Evolutionary conservation across 352 stramenopile species (phyloP).

Genomic region (Phytophthora capsici): DNA sequence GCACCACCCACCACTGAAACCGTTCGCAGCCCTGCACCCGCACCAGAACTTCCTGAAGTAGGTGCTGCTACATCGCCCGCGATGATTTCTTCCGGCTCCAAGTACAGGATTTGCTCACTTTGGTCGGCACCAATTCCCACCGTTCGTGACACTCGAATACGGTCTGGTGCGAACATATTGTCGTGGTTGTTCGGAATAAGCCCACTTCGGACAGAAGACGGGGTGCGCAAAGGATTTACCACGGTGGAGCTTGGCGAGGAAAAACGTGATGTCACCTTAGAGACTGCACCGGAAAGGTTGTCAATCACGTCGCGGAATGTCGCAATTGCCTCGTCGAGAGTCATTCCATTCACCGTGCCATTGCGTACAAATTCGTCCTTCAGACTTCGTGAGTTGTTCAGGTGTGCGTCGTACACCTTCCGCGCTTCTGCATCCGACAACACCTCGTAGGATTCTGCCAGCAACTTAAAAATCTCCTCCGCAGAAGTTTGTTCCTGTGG

Average conservation of each 20-base stretch:
- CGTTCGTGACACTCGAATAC: constrained; percentile 71
- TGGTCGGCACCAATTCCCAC: constrained; percentile 66
- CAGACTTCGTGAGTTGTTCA: constrained; percentile 54
- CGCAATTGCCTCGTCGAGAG: constrained; percentile 81
- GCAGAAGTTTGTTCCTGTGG: constrained; percentile 69
- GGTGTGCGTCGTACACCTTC: constrained; percentile 67
- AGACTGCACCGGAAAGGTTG: constrained; percentile 58
- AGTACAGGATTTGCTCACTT: constrained; percentile 73
- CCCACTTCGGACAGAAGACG: constrained; percentile 40
- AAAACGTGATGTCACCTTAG: constrained; percentile 68
- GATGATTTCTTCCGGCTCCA: constrained; percentile 80
- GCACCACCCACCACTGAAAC: constrained; percentile 77
- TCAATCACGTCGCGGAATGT: constrained; percentile 85
- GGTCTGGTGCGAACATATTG: constrained; percentile 79
- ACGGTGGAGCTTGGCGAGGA: constrained; percentile 76
- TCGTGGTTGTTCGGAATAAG: constrained; percentile 84
- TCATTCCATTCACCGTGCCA: constrained; percentile 85
- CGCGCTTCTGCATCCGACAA: constrained; percentile 69
- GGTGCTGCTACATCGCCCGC: constrained; percentile 58
- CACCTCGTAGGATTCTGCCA: constrained; percentile 87
- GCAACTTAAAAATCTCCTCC: constrained; percentile 83
- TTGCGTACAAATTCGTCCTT: constrained; percentile 81
- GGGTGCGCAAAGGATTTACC: constrained; percentile 52
- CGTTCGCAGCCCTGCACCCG: constrained; percentile 49
- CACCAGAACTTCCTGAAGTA: constrained; percentile 22